Base-by-base conservation (phyloP, 1,139 yeast genomes). In the Candida buenavistaensis region DNA sequence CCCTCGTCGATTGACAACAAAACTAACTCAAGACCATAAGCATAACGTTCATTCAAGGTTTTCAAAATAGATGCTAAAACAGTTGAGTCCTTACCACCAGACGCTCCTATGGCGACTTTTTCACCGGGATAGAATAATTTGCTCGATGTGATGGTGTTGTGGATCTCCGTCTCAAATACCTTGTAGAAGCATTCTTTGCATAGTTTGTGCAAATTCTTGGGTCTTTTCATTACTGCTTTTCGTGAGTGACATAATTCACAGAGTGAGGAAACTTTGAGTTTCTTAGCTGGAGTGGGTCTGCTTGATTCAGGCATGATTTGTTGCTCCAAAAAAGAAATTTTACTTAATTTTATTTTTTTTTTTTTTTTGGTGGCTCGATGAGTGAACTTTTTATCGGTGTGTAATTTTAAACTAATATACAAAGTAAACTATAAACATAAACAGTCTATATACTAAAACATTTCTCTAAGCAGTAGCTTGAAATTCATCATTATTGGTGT, bases 21-120 rank as follows among this genome's bases (percentile, higher is more conserved):
- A 2, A 86, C 90, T 41, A 94, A 75, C 23, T 85, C 72, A 13
- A 94, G 73, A 0, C 96, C 96, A 57, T 94, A 94, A 51, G 85
- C 65, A 59, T 92, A 79, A 39, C 97, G 66, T 52, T 89, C 97
- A 55, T 94, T 94, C 41, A 94, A 64, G 0, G 92, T 78, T 54
- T 89, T 92, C 62, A 94, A 64, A 1, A 94, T 78, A 32, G 92
- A 80, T 0, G 98, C 98, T 23, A 94, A 63, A 1, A 94, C 98
- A 0, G 98, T 94, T 4, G 97, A 88, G 55, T 94, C 99, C 52
- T 94, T 94, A 33, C 99, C 99, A 15, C 99, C 99, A 1, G 96
- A 87, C 0, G 98, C 98, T 10, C 99, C 98, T 17, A 94, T 90
- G 11, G 97, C 98, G 2, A 94, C 92, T 24, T 67, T 73, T 53